phyloP scores from a whole-genome alignment of 2,329 filamentous ascomycete genomes.

The Pseudogymnoascus sp. region DNA sequence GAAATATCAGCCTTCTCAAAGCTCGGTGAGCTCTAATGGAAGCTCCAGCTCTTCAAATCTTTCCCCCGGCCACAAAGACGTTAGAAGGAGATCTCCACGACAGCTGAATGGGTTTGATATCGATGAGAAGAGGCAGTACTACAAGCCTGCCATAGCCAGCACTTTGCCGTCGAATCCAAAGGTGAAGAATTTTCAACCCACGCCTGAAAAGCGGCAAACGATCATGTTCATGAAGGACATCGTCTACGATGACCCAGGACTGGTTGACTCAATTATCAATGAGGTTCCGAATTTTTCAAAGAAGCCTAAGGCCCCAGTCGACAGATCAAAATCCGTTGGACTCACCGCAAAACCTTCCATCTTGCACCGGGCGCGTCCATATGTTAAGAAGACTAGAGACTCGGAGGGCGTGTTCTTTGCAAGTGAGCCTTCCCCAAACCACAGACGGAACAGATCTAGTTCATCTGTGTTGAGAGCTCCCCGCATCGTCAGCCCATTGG shows the following conservation, averaged over 20 bases:
- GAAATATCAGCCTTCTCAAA: constrained; percentile 14
- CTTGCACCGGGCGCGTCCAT: constrained; percentile 29
- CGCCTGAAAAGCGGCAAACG: constrained; percentile 35
- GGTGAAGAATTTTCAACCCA: constrained; percentile 5
- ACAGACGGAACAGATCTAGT: constrained; percentile 42
- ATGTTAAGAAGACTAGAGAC: constrained; percentile 20
- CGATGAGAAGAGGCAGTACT: constrained; percentile 15
- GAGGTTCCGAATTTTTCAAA: constrained; percentile 32
- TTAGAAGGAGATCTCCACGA: constrained; percentile 26
- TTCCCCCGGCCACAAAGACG: constrained; percentile 27
- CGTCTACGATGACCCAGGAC: constrained; percentile 44
- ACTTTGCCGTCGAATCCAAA: constrained; percentile 10
- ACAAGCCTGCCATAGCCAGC: constrained; percentile 11
- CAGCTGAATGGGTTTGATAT: constrained; percentile 19
- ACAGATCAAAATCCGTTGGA: constrained; percentile 9
- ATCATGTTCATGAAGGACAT: constrained; percentile 51
- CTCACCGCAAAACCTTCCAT: constrained; percentile 23
- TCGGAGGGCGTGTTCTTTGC: constrained; percentile 41
- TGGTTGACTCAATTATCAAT: constrained; percentile 43
- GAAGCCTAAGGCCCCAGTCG: constrained; percentile 17
- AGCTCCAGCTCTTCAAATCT: constrained; percentile 27
- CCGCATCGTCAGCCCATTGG: constrained; percentile 29
- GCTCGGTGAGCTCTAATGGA: constrained; percentile 17
- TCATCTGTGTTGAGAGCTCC: constrained; percentile 41
- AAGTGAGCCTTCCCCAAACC: constrained; percentile 34